Evolutionary conservation across 2,329 filamentous ascomycete species (phyloP), one percentile per base, ranked within the genome.

Genomic region (Cephalotrichum gorgonifer): DNA sequence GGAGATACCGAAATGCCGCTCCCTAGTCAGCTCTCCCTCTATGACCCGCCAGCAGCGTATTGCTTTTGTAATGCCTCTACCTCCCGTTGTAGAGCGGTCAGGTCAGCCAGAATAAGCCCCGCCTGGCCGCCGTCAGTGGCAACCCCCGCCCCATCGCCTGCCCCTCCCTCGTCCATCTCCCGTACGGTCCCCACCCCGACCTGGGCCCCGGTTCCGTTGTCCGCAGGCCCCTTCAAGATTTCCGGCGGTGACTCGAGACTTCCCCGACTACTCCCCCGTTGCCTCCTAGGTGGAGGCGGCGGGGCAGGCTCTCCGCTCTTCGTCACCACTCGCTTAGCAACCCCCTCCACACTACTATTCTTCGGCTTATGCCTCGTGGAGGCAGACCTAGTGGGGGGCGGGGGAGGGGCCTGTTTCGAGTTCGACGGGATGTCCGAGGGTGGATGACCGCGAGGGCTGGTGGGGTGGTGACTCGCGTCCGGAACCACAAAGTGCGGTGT

Each of bases 41-140:
- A 39, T 5, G 35, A 3, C n/a, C 22, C 17, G 27, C n/a, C n/a
- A n/a, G n/a, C n/a, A n/a, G 45, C 45, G n/a, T 42, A 43, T 12
- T 43, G 46, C 25, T 30, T 23, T 27, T 48, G 58, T 42, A 85
- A 58, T 4, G 78, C 84, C 64, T 91, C 85, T 35, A 91, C 85
- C 59, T 91, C 86, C 59, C 76, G 76, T 64, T 88, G 85, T 53
- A 91, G 64, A 22, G 81, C 80, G 43, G 79, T 76, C 49, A 91
- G 64, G 60, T 90, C 85, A 1, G 84, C 84, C 55, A 91, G 64
- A 51, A 90, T 87, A 58, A 86, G 78, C 39, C 67, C 54, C 50
- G 69, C 60, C 59, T 70, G 60, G 56, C 65, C 61, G 17, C 57
- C 9, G 47, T 58, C 54, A 28, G 25, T 6, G n/a, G 26, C 20